These are phyloP conservation scores for Sclerotinia trifoliorum DNA, from an alignment of 2,329 filamentous ascomycete genomes.

Conservation along the genomic window DNA sequence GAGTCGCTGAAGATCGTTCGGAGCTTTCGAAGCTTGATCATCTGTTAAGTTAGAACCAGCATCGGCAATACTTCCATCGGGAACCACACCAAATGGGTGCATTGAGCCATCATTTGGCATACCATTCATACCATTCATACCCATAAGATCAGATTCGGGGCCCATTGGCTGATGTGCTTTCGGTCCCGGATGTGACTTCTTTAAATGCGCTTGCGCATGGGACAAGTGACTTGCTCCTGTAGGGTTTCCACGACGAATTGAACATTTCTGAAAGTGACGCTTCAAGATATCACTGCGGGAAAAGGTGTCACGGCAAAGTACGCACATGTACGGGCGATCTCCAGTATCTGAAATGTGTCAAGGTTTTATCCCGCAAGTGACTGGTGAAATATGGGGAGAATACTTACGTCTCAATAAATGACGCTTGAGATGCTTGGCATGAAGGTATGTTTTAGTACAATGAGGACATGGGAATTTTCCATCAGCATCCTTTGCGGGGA, in stretches of 20 bases:
- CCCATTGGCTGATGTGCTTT: slow-evolving; percentile 53
- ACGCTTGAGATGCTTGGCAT: slow-evolving; percentile 95
- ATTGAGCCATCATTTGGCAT: slow-evolving; percentile 56
- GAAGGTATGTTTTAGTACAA: slow-evolving; percentile 96
- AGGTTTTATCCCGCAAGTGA: slow-evolving; percentile 21
- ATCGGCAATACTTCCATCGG: slow-evolving; percentile 40
- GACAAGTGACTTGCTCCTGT: slow-evolving; percentile 93
- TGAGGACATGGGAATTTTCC: slow-evolving; percentile 98
- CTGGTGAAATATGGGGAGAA: slow-evolving; percentile 37
- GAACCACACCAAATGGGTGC: slow-evolving; percentile 57
- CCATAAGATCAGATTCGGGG: slow-evolving; percentile 54
- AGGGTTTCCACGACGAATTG: slow-evolving; percentile 90
- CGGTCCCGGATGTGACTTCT: slow-evolving; percentile 63
- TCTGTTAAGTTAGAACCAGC: slow-evolving; percentile 49
- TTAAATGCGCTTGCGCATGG: slow-evolving; percentile 85
- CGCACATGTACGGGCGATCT: slow-evolving; percentile 97
- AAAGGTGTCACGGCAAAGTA: slow-evolving; percentile 96
- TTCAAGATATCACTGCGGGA: slow-evolving; percentile 97
- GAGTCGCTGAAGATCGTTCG: slow-evolving; percentile 59
- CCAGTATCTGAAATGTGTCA: slow-evolving; percentile 71
- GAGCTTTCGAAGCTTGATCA: slow-evolving; percentile 54
- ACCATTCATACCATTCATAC: slow-evolving; percentile 46
- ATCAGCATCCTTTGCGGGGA: slow-evolving; percentile 92
- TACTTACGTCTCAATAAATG: slow-evolving; percentile 90
- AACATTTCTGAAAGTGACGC: slow-evolving; percentile 99